Percentiles rank a stretch among this genome's conserved stretches.
Evolutionary conservation across 2,329 filamentous ascomycete species (phyloP).

Genomic region (Fusarium foetens): DNA sequence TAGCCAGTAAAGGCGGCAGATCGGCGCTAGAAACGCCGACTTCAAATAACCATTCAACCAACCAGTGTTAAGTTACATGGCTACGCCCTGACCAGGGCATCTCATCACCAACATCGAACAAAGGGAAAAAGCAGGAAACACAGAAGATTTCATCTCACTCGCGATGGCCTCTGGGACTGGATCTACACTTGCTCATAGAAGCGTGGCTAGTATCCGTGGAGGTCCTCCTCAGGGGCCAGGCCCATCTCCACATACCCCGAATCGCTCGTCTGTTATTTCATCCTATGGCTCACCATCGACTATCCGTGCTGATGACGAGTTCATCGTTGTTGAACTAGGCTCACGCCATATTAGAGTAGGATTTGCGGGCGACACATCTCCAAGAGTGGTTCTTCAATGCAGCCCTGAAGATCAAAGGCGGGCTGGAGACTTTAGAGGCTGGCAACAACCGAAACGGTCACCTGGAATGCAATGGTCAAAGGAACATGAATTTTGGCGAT

Average conservation of each 20-base stretch:
- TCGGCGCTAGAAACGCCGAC: conserved; percentile 45
- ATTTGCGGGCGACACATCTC: conserved; percentile 83
- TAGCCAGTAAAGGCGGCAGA: conserved; percentile 35
- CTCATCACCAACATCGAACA: conserved; percentile 24
- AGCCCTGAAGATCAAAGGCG: conserved; percentile 80
- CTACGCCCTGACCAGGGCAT: conserved; percentile 23
- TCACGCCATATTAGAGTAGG: conserved; percentile 82
- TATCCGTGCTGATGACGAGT: conserved; percentile 82
- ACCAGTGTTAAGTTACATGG: conserved; percentile 37
- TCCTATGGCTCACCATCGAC: conserved; percentile 69
- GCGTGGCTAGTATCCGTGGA: conserved; percentile 66
- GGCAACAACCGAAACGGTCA: conserved; percentile 63
- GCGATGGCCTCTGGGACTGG: conserved; percentile 58
- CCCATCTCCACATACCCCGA: conserved; percentile 69
- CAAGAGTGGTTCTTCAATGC: conserved; percentile 77
- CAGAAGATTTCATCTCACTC: background rate
- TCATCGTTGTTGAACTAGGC: conserved; percentile 84
- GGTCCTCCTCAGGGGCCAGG: conserved; percentile 50
- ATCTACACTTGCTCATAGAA: conserved; percentile 64
- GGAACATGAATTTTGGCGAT: conserved; percentile 79
- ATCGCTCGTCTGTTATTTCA: conserved; percentile 62
- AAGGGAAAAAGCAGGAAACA: background rate
- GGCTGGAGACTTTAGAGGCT: conserved; percentile 82
- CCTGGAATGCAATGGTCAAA: conserved; percentile 67
- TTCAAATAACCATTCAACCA: conserved; percentile 30